Conservation (phyloP, 108 stramenopile species). For the Fragilariopsis cylindrus region DNA sequence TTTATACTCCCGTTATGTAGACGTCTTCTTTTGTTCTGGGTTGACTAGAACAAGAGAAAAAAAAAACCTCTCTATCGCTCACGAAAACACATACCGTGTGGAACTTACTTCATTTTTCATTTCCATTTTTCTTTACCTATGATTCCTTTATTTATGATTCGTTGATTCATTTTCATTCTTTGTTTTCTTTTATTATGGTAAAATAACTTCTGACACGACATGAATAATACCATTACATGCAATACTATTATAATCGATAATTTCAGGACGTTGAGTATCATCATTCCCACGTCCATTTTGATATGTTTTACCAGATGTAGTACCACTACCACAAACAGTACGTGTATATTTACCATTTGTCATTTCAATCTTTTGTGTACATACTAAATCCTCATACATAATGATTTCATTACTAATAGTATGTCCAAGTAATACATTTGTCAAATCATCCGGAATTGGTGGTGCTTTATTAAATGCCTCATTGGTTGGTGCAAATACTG, state of each 20-base stretch:
- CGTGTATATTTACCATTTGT: conserved; percentile 32
- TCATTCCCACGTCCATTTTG: conserved; percentile 37
- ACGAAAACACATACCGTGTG: too few species aligned
- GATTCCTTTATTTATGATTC: too few species aligned
- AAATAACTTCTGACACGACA: conserved; percentile 10
- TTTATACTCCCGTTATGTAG: too few species aligned
- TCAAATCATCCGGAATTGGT: neutral
- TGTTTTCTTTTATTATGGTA: neutral
- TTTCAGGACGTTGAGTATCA: conserved; percentile 15
- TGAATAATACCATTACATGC: conserved; percentile 64
- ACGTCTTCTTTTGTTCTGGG: too few species aligned
- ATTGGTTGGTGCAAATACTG: conserved; percentile 51
- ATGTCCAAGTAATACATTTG: neutral
- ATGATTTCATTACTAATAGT: neutral
- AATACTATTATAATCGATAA: conserved; percentile 34
- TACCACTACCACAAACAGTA: conserved; percentile 15
- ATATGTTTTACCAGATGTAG: neutral
- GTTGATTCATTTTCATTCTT: too few species aligned
- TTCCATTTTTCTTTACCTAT: too few species aligned
- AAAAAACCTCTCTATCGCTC: too few species aligned
- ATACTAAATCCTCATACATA: conserved; percentile 12
- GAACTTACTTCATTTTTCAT: too few species aligned
- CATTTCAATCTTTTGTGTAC: conserved; percentile 35
- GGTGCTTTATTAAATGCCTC: conserved; percentile 39
- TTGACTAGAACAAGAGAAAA: too few species aligned